These are phyloP conservation scores for Pulveroboletus ravenelii DNA, from an alignment of 768 basidiomycete genomes.

Conservation along the genomic window DNA sequence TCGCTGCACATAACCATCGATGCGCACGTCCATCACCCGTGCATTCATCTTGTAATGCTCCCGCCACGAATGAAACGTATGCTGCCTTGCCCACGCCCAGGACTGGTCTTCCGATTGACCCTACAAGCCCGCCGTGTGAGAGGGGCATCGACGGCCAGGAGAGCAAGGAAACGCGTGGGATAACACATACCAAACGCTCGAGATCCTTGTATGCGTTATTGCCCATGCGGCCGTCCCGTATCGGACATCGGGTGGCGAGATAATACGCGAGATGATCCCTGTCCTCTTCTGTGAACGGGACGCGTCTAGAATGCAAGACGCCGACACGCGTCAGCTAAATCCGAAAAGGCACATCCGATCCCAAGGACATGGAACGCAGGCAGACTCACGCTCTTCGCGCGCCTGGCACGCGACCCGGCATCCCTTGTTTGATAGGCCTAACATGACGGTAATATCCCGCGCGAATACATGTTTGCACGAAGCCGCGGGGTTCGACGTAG, in stretches of 20 bases:
- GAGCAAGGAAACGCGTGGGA: background rate
- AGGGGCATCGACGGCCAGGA: background rate
- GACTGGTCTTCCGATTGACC: constrained; percentile 35
- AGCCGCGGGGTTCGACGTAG: constrained; percentile 23
- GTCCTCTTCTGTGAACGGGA: constrained; percentile 38
- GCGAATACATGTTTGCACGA: constrained; percentile 23
- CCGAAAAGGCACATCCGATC: background rate
- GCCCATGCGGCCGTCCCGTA: constrained; percentile 42
- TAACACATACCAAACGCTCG: constrained; percentile 42
- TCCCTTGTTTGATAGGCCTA: constrained; percentile 1
- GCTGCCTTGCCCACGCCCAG: constrained; percentile 36
- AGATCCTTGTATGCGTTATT: constrained; percentile 43
- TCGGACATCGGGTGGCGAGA: constrained; percentile 45
- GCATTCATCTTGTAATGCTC: constrained; percentile 51
- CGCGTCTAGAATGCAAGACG: constrained; percentile 15
- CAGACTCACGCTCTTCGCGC: constrained; percentile 5
- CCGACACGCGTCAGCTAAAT: background rate
- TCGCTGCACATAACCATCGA: constrained; percentile 28
- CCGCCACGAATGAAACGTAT: constrained; percentile 60
- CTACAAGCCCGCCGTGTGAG: constrained; percentile 5
- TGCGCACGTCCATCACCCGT: constrained; percentile 37
- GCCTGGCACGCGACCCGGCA: constrained; percentile 20
- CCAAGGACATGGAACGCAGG: background rate
- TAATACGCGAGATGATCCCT: constrained; percentile 42
- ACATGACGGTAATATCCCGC: constrained; percentile 11